A percentile compares a stretch with the other conserved stretches of the same genome.
phyloP scores from a whole-genome alignment of 495 filamentous ascomycete genomes.

The Xylaria scruposa region DNA sequence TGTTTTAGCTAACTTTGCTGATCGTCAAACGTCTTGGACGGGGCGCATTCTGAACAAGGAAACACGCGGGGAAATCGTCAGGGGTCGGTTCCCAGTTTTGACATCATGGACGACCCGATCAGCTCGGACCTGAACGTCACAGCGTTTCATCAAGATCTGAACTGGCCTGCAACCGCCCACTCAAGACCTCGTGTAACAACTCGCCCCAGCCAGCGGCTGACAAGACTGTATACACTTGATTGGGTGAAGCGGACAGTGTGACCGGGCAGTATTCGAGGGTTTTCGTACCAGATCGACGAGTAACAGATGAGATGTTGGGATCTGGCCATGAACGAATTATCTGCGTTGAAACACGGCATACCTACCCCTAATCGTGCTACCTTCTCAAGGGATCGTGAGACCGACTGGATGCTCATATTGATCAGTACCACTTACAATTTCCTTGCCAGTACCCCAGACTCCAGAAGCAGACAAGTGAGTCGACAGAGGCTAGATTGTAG shows the following conservation, averaged over 20 bases:
- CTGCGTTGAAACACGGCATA: constrained; percentile 12
- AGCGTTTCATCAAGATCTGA: constrained; percentile 9
- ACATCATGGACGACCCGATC: constrained; percentile 4
- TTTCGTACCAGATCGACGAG: constrained; percentile 2
- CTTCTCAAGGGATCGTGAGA: constrained; percentile 14
- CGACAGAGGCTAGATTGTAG: neutral
- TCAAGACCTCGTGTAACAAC: neutral
- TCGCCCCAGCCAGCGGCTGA: neutral
- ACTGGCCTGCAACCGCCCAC: neutral
- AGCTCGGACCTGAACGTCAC: neutral
- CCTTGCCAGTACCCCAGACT: neutral
- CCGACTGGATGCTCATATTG: neutral
- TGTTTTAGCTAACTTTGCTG: neutral
- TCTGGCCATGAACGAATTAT: neutral
- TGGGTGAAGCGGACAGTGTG: neutral
- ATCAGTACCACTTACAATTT: neutral
- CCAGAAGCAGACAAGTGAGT: neutral
- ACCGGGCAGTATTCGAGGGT: neutral
- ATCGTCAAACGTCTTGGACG: neutral
- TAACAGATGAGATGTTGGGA: constrained; percentile 1
- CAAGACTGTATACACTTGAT: neutral
- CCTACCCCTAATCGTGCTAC: constrained; percentile 1
- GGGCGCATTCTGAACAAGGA: neutral
- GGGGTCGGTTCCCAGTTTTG: constrained; percentile 1
- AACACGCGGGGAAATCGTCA: constrained; percentile 12